Evolutionary conservation across 805 yeast genomes (phyloP), one percentile per base, ranked within the genome.

Genomic region (Pichia phayaonensis): DNA sequence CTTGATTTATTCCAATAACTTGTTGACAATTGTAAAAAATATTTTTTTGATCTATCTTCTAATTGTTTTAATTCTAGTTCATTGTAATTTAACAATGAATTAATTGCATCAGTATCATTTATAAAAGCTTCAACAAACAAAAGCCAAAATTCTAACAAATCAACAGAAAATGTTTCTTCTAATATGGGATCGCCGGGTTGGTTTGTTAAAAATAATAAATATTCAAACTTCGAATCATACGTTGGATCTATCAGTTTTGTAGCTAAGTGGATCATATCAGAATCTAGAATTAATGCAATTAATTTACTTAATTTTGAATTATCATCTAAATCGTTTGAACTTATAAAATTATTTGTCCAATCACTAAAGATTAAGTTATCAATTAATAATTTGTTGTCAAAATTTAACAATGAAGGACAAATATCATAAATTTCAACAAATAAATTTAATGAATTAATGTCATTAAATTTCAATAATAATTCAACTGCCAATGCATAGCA

Each of bases 1-100:
- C 78, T 83, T 3, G 81, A 72, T 57, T 89, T 88, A 3, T 72
- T 69, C 83, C 94, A 84, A 64, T 87, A 89, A 2, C 81, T 73
- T 22, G 68, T 69, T 21, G 87, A 73, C 3, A 87, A 75, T 52
- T 73, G 72, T 31, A 67, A 69, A 52, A 85, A 77, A 4, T 81
- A 61, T 1, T 61, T 59, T 31, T 60, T 54, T 15, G 73, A 65
- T 50, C 73, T 69, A 8, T 54, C 54, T 38, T 63, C 56, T 39
- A 74, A 52, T 31, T 20, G 59, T 47, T 44, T 62, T 29, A 54
- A 56, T 29, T 51, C 58, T 0, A 60, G 59, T 16, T 67, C 67
- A 44, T 70, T 72, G 20, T 68, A 63, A 38, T 71, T 61, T 41
- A 75, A 58, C 1, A 69, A 50, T 0, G 59, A 48, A 3, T 58